Evolutionary conservation across 371 early-diverging fungal species (phyloP), one percentile per base, ranked within the genome.

Genomic region (Mortierella sp.): DNA sequence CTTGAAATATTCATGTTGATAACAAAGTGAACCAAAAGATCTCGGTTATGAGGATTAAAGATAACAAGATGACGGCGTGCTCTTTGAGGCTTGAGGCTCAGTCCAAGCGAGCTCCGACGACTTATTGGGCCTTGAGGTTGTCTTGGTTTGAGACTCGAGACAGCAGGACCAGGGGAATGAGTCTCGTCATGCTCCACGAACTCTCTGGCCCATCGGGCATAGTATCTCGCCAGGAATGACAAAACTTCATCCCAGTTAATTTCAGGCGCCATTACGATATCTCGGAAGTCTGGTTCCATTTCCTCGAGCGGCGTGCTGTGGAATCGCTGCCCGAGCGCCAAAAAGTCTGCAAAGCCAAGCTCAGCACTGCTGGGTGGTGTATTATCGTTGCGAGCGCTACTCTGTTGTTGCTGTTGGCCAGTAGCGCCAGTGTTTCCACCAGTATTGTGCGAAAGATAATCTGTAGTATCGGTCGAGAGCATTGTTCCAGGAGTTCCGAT

Each of bases 301-400:
- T 74, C 83, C 52, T 76, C 70, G 32, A 86, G 45, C 6, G 83
- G 75, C 18, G 83, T 81, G 58, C 83, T 83, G 47, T 79, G 72
- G 72, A 84, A 86, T 20, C 83, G 71, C 62, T 84, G 83, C n/a
- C 83, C 83, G 37, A 86, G 76, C 4, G 78, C 80, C 72, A 84
- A 65, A 64, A 86, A 84, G 71, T 86, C 84, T 43, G 78, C 70
- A 66, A 76, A 76, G 11, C 73, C 77, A 16, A 85, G 74, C 12
- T 75, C 74, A 9, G 80, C 68, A 24, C 51, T 51, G 30, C 49
- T 60, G 24, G 35, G 20, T 26, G 58, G 16, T 16, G 43, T 45
- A 26, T 59, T 61, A 20, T 66, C 62, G 16, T 62, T 66, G 6
- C 54, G 55, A 40, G 18, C 18, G 16, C 52, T 51, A 35, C 62